Evolutionary conservation across 2,329 filamentous ascomycete species (phyloP), one percentile per base, ranked within the genome.

Genomic region (Alternaria sp.): DNA sequence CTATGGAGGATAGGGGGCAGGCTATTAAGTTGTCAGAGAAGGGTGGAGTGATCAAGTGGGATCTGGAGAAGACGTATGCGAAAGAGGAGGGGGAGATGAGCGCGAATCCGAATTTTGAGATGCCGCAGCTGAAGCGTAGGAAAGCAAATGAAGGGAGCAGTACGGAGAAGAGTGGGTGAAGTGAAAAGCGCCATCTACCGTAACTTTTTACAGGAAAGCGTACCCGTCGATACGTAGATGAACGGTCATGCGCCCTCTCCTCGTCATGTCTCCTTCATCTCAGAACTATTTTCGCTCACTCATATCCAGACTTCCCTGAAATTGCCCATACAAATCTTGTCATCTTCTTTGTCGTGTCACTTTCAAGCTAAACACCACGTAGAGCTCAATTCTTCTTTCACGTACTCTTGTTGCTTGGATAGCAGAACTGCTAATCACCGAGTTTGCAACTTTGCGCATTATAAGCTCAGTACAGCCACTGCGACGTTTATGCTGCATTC

Each of bases 41-140:
- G 24, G 65, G 68, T 2, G 68, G 68, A 1, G 23, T 71, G 52
- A 66, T 69, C 17, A 56, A 29, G 14, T 71, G 68, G 68, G 68
- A 68, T 42, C 36, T 50, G 17, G 59, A 56, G 17, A 61, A 51
- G 56, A 66, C 45, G 10, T 63, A 59, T 57, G 65, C 56, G 3
- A 42, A 41, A 8, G 63, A 59, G 5, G 58, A 52, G 10, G 58
- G 54, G 8, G 59, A 63, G 36, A 48, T 54, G 59, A 66, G 63
- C n/a, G 58, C 51, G 40, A 70, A 67, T 56, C 63, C 65, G 10
- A 61, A 67, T 36, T 67, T 70, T 51, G 57, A 46, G 21, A 41
- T 26, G 21, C 44, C 44, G n/a, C 58, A 62, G 13, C n/a, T 13
- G 24, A 62, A 60, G 48, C 44, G 44, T 9, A 34, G 1, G 44